Base-by-base conservation (phyloP, 495 filamentous ascomycete species). In the Penicillium dipodomyicola region DNA sequence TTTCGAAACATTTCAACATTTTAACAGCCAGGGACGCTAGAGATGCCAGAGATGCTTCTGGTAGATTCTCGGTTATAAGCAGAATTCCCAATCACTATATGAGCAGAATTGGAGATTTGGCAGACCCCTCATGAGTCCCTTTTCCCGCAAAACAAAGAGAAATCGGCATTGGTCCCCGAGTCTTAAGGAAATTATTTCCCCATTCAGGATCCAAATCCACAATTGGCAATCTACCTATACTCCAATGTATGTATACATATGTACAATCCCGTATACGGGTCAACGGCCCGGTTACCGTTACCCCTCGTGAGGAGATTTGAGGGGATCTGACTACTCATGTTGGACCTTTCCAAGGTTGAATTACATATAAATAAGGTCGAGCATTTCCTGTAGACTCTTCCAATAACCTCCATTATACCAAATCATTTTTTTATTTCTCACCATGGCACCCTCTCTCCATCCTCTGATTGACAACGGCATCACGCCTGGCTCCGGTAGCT, bases 381-480 rank as follows among this genome's bases (percentile, higher is more conserved):
- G n/a, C 19, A 14, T 22, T 43, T 23, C 3, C 41, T 22, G 2
- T 14, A 14, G 7, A 6, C 4, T 23, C 10, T 43, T 12, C 20
- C 2, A 15, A n/a, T 6, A 2, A n/a, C 25, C 30, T 25, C 23
- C 20, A 23, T 30, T 40, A 22, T 42, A 48, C 27, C 15, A 22
- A 20, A 29, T 15, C 11, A 25, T 29, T n/a, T 33, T 33, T 23
- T 8, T 15, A 19, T 19, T 25, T 29, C 20, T 41, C 51, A 62
- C 22, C 41, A 71, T 71, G 68, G 56, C 61, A 9, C 67, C 69
- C 37, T 80, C 78, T 25, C 70, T 86, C 37, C 82, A 86, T 71
- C 82, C 83, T 54, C 68, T 81, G 41, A 62, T 86, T 69, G 82
- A 85, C 72, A 80, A 79, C 54, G 82, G 81, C 66, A 49, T 80